Base-by-base conservation (phyloP, 176 grass and related monocot genomes). In the Aegilops bicornis region DNA sequence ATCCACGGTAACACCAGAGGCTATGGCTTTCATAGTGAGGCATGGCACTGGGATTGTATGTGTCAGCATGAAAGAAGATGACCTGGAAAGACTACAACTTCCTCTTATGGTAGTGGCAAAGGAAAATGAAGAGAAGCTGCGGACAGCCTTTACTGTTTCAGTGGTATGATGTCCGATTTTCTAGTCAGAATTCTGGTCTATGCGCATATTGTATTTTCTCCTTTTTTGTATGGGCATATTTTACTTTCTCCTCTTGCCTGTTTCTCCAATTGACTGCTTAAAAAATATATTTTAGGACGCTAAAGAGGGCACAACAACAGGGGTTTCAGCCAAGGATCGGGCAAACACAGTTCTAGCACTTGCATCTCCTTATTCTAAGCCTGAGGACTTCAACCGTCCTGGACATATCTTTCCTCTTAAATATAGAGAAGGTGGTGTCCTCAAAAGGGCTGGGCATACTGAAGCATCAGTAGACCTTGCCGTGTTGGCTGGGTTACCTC, bases 61-160 rank as follows among this genome's bases (percentile, higher is more conserved):
- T 90, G 95, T 98, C 19, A 98, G 95, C 93, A 98, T 98, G 95
- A 93, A 98, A 90, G 91, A 86, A 85, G 93, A 98, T 82, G 93
- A 98, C 65, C 91, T 98, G 72, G 93, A 95, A 84, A 95, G 93
- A 37, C 80, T 98, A 76, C 66, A 95, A 35, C 93, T 95, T 76
- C 95, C 95, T 83, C 91, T 90, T 16, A 98, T 95, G 95, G 95
- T 98, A 63, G 86, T 90, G 3, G 63, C 89, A 45, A 98, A 95
- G 86, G 93, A 98, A 90, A 98, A 98, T 87, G 95, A 98, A 86
- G 93, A 98, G 73, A 98, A 93, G 82, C 79, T 98, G 23, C 68
- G 77, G 33, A 95, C 93, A 50, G 89, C 95, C 72, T 98, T 98
- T 88, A 98, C 95, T 81, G 89, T 98, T 77, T 93, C 95, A 83